These are phyloP conservation scores for Fusarium torreyae DNA, from an alignment of 2,329 filamentous ascomycete species.

Conservation along the genomic window DNA sequence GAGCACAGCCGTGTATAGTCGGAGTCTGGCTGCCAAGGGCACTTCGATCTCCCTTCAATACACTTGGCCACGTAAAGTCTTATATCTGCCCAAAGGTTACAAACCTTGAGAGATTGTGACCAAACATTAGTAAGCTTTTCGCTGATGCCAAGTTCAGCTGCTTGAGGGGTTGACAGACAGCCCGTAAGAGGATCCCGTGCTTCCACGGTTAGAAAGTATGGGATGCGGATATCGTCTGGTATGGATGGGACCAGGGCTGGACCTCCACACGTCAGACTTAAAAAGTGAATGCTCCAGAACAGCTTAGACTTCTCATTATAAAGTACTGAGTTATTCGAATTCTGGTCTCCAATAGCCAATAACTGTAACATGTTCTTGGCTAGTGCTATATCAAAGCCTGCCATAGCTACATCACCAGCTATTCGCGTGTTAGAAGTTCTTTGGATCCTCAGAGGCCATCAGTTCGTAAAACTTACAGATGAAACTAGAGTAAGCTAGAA, in stretches of 20 bases:
- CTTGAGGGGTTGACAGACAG: not conserved
- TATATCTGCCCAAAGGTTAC: slow-evolving; percentile 18
- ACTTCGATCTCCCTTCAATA: slow-evolving; percentile 6
- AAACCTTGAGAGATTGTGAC: slow-evolving; percentile 11
- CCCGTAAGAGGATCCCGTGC: not conserved
- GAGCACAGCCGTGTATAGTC: slow-evolving; percentile 30
- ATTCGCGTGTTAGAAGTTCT: not conserved
- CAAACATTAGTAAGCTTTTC: slow-evolving; percentile 5
- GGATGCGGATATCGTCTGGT: not conserved
- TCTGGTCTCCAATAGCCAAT: not conserved
- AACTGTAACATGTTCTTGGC: slow-evolving; percentile 22
- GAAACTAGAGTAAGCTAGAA: slow-evolving; percentile 23
- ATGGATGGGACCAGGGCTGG: not conserved
- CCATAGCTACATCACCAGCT: slow-evolving; percentile 23
- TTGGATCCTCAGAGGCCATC: not conserved
- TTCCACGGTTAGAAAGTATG: not conserved
- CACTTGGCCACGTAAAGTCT: slow-evolving; percentile 28
- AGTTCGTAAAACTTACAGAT: slow-evolving; percentile 4
- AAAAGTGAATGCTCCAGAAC: slow-evolving; percentile 22
- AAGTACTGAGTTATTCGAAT: not conserved
- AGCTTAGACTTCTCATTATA: not conserved
- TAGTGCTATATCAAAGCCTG: slow-evolving; percentile 28
- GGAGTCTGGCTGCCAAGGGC: slow-evolving; percentile 29
- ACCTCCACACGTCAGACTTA: slow-evolving; percentile 4
- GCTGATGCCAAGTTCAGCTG: fast-evolving